Evolutionary conservation across 768 basidiomycete species (phyloP), one percentile per base, ranked within the genome.

Genomic region (Boletus eberwhitei): DNA sequence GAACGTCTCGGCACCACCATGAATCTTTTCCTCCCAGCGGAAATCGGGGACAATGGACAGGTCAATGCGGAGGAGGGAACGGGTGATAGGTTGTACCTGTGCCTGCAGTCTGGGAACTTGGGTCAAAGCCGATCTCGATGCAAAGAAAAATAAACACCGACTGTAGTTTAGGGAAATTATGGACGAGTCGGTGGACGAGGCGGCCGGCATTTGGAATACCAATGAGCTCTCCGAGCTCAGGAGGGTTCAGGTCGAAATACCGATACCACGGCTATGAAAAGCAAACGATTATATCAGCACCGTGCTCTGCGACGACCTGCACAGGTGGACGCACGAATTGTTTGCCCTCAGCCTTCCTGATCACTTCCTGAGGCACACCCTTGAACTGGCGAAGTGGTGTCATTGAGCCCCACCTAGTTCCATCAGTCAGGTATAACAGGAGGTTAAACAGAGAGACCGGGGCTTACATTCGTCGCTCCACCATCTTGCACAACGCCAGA

Each of bases 31-130:
- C 36, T 98, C 95, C 97, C 97, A 99, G 42, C 88, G 83, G 83
- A 98, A 99, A 67, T 98, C 97, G n/a, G 97, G 95, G 4, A 85
- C 84, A 66, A 99, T 95, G 3, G 92, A 93, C 16, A 99, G 74
- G 59, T 98, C 96, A 52, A 98, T 87, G 34, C 92, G 85, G 14
- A 99, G 81, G 14, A 98, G 83, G 0, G 93, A 90, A 11, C 95
- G 87, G 0, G 97, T 98, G 64, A 99, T 93, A 0, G 96, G 97
- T 63, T 97, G 92, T 0, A 98, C 96, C 65, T 97, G 92, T 0
- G 97, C 96, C 69, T 96, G 89, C 13, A 99, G 75, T 62, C 88
- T 91, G 59, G 1, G 52, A 37, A 47, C 5, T 36, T 26, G 24
- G 6, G 50, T 48, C 24, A 48, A 16, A 5, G 56, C 44, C 26